Evolutionary conservation across 1,139 yeast genomes (phyloP).

Genomic region (Geotrichum europaeum): DNA sequence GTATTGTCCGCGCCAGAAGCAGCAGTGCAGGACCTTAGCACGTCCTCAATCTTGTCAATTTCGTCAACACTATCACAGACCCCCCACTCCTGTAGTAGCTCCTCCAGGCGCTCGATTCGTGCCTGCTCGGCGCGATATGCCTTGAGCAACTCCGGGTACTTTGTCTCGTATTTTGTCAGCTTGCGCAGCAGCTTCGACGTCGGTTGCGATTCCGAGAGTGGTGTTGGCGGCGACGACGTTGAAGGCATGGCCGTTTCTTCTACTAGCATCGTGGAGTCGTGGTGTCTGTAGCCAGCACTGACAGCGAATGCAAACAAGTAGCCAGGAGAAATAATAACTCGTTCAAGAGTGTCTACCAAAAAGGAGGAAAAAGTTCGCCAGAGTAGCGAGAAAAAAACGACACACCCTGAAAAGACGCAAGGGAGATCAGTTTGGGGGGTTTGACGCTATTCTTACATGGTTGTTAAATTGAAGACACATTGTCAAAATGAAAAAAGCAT

Average conservation of each 20-base stretch:
- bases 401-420: too few species aligned
- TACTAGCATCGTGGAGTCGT: background rate
- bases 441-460: too few species aligned
- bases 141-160: background rate
- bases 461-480: too few species aligned
- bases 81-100: background rate
- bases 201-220: background rate
- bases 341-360: too few species aligned
- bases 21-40: slow-evolving; percentile 8
- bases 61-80: background rate
- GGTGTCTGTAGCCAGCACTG: background rate
- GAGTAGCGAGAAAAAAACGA: too few species aligned
- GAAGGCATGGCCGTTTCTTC: background rate
- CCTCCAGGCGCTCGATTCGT: background rate
- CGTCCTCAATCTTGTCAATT: background rate
- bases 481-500: too few species aligned
- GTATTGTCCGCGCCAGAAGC: slow-evolving; percentile 14
- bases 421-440: too few species aligned
- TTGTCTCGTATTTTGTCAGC: background rate
- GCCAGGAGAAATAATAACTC: too few species aligned
- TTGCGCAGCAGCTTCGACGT: background rate
- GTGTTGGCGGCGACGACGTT: background rate
- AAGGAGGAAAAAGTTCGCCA: too few species aligned
- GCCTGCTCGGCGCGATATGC: background rate
- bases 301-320: too few species aligned